Evolutionary conservation across 2,329 filamentous ascomycete genomes (phyloP).

Genomic region (Neobulgaria alba): DNA sequence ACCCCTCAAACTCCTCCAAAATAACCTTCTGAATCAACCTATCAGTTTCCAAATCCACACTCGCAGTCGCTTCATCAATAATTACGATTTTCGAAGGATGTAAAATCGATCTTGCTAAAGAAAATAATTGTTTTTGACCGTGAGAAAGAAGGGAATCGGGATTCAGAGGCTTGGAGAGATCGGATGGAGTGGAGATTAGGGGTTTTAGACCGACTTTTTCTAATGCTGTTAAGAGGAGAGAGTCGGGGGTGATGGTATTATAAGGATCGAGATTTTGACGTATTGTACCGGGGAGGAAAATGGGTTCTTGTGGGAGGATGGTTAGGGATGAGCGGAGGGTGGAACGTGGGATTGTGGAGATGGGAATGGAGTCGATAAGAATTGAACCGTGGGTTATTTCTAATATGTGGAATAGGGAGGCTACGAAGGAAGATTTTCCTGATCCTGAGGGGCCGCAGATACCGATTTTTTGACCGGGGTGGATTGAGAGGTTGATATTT

Average conservation of each 20-base stretch:
- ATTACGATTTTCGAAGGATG: background rate
- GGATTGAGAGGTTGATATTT: constrained; percentile 36
- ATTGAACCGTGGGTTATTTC: constrained; percentile 35
- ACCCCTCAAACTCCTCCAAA: background rate
- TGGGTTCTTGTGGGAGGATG: constrained; percentile 39
- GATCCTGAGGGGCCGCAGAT: constrained; percentile 45
- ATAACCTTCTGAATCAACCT: constrained; percentile 1
- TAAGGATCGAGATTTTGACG: constrained; percentile 40
- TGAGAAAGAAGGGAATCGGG: background rate
- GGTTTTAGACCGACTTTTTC: constrained; percentile 32
- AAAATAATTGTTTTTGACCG: background rate
- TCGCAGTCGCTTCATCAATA: background rate
- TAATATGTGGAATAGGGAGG: constrained; percentile 41
- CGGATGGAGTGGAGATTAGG: constrained; percentile 8
- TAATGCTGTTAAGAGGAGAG: constrained; percentile 35
- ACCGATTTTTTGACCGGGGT: constrained; percentile 40
- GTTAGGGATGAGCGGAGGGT: constrained; percentile 35
- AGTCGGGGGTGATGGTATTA: constrained; percentile 26
- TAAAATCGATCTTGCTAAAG: background rate
- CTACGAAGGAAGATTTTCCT: constrained; percentile 36
- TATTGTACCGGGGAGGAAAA: constrained; percentile 39
- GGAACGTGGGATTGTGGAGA: constrained; percentile 35
- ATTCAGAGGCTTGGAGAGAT: constrained; percentile 30
- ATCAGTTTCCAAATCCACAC: constrained; percentile 1
- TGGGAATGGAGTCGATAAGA: constrained; percentile 38